Base-by-base conservation (phyloP, 768 basidiomycete species). In the Lentinula guzmanii region DNA sequence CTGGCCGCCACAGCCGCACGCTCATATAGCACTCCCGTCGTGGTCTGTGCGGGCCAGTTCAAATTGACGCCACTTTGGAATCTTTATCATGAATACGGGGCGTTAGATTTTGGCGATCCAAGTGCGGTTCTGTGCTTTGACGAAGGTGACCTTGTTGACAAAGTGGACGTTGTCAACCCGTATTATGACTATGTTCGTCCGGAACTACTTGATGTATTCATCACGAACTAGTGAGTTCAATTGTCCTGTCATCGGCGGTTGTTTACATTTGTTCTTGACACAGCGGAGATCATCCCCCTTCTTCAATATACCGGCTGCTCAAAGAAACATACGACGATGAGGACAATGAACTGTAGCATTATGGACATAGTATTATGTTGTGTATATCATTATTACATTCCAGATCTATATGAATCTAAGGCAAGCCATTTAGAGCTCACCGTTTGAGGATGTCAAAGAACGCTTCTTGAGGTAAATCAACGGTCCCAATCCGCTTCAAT, bases 311-410 rank as follows among this genome's bases (percentile, higher is more conserved):
- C 70, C 80, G 93, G 59, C 78, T 97, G 43, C 84, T 97, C 74
- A 95, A 95, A 70, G 95, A 97, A 72, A 87, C 92, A 28, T 97
- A 97, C 64, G 95, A 96, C 68, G 95, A 97, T 68, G 94, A 95
- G 72, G 95, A 97, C 70, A 86, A 87, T 63, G 90, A 93, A 67
- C 74, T 96, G 59, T 91, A 76, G 74, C 63, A 62, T 65, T 63
- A 60, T 68, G 69, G 62, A 39, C 37, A 39, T 68, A 66, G 61
- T 62, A 66, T 61, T 39, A 62, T 21, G 58, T 61, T 62, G 65
- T 62, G 62, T 60, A 53, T 66, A 55, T 61, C 46, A 58, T 54
- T 60, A 63, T 51, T 42, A 46, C 42, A 21, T 39, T 58, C 37
- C 42, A 45, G 39, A 58, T 59, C 33, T 59, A 57, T 57, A 21